These are phyloP conservation scores for Neostapfia colusana DNA, from an alignment of 176 grass and related monocot genomes.

Conservation along the genomic window DNA sequence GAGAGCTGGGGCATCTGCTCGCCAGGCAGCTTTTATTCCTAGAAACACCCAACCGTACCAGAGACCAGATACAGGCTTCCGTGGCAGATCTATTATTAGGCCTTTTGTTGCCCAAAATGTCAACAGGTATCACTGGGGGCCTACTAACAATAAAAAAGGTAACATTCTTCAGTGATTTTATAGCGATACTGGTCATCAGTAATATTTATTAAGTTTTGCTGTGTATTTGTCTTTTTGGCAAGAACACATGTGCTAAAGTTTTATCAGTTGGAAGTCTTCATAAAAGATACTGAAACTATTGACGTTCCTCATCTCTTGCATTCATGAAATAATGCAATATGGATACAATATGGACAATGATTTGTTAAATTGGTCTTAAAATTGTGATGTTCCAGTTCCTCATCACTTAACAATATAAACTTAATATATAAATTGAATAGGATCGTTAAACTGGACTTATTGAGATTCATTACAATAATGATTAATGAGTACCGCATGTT, in stretches of 20 bases:
- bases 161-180: conserved; percentile 26
- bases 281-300: not conserved
- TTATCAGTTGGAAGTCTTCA: not conserved
- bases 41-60: conserved; percentile 52
- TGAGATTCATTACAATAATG: not conserved
- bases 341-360: not conserved
- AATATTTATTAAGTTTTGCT: not conserved
- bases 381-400: no score
- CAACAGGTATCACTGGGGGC: conserved; percentile 46
- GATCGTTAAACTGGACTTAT: not conserved
- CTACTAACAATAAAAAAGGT: conserved; percentile 61
- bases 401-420: no score
- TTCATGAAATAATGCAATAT: not conserved
- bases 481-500: not conserved
- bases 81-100: conserved; percentile 48
- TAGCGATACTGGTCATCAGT: not conserved
- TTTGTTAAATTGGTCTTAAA: no score
- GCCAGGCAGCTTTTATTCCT: conserved; percentile 34
- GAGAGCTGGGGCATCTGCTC: conserved; percentile 44
- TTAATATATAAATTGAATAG: not conserved
- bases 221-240: not conserved
- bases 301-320: not conserved
- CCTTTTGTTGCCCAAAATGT: conserved; percentile 45
- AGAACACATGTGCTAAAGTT: not conserved
- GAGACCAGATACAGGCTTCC: conserved; percentile 41